Percentiles rank a stretch among this genome's conserved stretches.
Conservation (phyloP, 2,329 filamentous ascomycete genomes). For the Beauveria bassiana region DNA sequence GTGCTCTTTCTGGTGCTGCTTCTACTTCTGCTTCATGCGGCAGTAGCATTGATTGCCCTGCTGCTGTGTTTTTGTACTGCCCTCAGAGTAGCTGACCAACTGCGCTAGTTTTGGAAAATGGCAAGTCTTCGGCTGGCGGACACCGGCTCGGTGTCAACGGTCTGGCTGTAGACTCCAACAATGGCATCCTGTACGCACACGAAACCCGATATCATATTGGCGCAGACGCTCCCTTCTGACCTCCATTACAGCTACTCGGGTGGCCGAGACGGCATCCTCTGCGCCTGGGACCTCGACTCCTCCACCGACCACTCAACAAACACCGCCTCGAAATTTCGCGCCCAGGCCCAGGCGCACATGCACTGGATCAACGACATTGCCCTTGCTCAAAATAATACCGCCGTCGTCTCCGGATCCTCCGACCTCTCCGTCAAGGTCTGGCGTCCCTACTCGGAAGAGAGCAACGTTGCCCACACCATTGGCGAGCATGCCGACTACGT, state of each 20-base stretch:
- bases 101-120: conserved; percentile 48
- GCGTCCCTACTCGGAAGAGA: conserved; percentile 61
- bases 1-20: neutral
- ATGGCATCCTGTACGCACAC: conserved; percentile 70
- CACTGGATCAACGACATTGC: conserved; percentile 95
- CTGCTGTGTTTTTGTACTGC: neutral
- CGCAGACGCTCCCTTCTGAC: conserved; percentile 8
- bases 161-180: conserved; percentile 74
- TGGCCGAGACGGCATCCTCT: conserved; percentile 89
- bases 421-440: conserved; percentile 89
- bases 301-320: conserved; percentile 23
- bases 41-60: neutral
- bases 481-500: conserved; percentile 94
- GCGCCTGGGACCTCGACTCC: conserved; percentile 85
- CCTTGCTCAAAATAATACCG: conserved; percentile 67
- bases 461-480: conserved; percentile 58
- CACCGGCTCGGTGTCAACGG: conserved; percentile 94
- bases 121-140: conserved; percentile 58
- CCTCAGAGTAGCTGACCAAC: conserved; percentile 9
- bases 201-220: conserved; percentile 14
- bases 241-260: conserved; percentile 69
- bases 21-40: neutral
- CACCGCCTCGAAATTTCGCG: conserved; percentile 49
- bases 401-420: conserved; percentile 84
- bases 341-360: conserved; percentile 68